A percentile compares a stretch with the other conserved stretches of the same genome.
Evolutionary conservation across 2,329 filamentous ascomycete species (phyloP).

Genomic region (Scytalidium lignicola): DNA sequence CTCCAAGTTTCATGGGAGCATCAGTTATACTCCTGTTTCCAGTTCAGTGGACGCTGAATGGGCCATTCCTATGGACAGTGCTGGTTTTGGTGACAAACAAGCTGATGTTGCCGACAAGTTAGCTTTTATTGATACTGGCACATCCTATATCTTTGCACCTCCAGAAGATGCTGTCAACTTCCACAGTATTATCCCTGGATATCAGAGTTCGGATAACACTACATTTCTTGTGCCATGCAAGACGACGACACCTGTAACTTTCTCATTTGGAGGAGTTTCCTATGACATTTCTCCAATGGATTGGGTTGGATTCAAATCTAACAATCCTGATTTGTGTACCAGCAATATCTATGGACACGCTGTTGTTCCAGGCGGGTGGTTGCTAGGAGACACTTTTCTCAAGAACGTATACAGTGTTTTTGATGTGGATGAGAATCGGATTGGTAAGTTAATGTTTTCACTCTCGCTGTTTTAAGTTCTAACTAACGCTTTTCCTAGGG

Average conservation of each 20-base stretch:
- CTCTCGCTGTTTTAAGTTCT: background rate
- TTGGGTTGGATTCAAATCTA: slow-evolving; percentile 53
- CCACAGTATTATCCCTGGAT: slow-evolving; percentile 59
- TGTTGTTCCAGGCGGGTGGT: slow-evolving; percentile 62
- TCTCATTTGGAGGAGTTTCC: slow-evolving; percentile 62
- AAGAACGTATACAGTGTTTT: slow-evolving; percentile 90
- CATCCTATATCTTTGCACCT: slow-evolving; percentile 73
- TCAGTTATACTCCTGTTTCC: slow-evolving; percentile 58
- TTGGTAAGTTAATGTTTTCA: slow-evolving; percentile 45
- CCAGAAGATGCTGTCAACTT: slow-evolving; percentile 59
- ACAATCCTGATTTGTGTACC: slow-evolving; percentile 42
- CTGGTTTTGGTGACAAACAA: slow-evolving; percentile 56
- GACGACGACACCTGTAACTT: slow-evolving; percentile 52
- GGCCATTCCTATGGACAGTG: slow-evolving; percentile 66
- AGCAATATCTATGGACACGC: slow-evolving; percentile 73
- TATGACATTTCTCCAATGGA: slow-evolving; percentile 67
- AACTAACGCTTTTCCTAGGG: slow-evolving; percentile 14
- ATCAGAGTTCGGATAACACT: slow-evolving; percentile 49
- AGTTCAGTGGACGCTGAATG: slow-evolving; percentile 54
- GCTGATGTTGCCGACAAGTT: slow-evolving; percentile 40
- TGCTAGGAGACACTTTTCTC: slow-evolving; percentile 80
- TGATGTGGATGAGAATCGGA: slow-evolving; percentile 62
- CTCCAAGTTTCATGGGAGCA: slow-evolving; percentile 60
- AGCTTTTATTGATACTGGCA: slow-evolving; percentile 80
- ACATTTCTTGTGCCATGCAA: slow-evolving; percentile 72